Conservation (phyloP, 306 rosid species). For the Vigna mungo region DNA sequence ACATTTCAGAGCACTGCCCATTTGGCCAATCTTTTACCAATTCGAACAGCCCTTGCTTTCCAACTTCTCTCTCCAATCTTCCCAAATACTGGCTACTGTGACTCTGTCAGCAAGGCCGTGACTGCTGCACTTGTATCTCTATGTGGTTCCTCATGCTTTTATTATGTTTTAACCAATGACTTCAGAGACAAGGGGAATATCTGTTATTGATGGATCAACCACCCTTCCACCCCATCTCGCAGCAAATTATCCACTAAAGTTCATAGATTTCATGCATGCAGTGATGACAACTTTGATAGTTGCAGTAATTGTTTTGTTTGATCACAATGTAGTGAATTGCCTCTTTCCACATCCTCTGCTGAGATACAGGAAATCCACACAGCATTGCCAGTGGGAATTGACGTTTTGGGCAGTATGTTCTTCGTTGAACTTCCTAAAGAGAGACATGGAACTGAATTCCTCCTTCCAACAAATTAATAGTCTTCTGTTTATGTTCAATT, state of each 20-base stretch:
- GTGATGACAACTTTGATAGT: slow-evolving; percentile 65
- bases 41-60: slow-evolving; percentile 84
- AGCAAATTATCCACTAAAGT: slow-evolving; percentile 53
- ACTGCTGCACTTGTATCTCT: slow-evolving; percentile 59
- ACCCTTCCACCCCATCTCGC: slow-evolving; percentile 50
- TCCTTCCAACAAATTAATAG: slow-evolving; percentile 48
- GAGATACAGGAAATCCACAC: slow-evolving; percentile 64
- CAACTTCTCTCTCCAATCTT: slow-evolving; percentile 85
- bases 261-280: slow-evolving; percentile 74
- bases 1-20: slow-evolving; percentile 85
- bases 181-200: slow-evolving; percentile 73
- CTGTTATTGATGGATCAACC: slow-evolving; percentile 70
- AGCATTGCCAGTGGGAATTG: slow-evolving; percentile 69
- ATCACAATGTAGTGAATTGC: slow-evolving; percentile 69
- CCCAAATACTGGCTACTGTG: slow-evolving; percentile 73
- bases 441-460: slow-evolving; percentile 87
- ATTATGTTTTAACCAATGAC: slow-evolving; percentile 70
- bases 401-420: slow-evolving; percentile 58
- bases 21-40: slow-evolving; percentile 89
- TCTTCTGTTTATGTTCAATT: background rate
- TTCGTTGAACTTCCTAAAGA: slow-evolving; percentile 65
- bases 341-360: slow-evolving; percentile 66
- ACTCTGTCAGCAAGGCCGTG: slow-evolving; percentile 53
- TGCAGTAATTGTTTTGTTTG: slow-evolving; percentile 71
- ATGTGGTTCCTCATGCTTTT: slow-evolving; percentile 63